Evolutionary conservation across 495 filamentous ascomycete genomes (phyloP), one percentile per base, ranked within the genome.

Genomic region (Aspergillus baeticus): DNA sequence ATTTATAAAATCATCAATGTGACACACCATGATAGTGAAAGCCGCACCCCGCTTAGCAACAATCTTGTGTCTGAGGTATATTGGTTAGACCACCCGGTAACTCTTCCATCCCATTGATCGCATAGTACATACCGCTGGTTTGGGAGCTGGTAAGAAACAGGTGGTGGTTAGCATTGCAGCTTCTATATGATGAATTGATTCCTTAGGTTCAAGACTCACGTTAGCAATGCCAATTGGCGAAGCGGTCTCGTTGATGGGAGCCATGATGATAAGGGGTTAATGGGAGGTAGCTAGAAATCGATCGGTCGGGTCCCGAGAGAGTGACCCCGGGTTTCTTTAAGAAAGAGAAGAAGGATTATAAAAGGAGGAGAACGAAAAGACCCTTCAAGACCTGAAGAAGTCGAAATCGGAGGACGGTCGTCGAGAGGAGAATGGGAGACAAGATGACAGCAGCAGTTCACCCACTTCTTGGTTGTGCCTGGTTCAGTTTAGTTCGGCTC

Each of bases 171-270:
- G 26, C 8, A 31, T 42, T 4, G 36, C 20, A 34, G 10, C 8
- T 22, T 29, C 34, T 5, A 14, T 23, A 10, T 18, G 7, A 4
- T 31, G 13, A 36, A 22, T 41, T 17, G 1, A 33, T 15, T 3
- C 21, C 1, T 15, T 10, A n/a, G 11, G 34, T 37, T 5, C 20
- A 31, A 5, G 2, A 81, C 85, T 76, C 75, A 88, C 85, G 81
- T 98, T 98, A 83, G 94, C 94, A 88, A 98, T 98, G 82, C 93
- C 93, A 89, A 98, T 98, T 67, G 91, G 91, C 69, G 90, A 89
- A 59, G 89, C 87, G 70, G 88, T 89, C 76, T 96, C 92, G 62
- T 84, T 85, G 69, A 87, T 85, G 65, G 85, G 76, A 69, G 87
- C 82, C 89, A 92, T 92, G 72, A 70, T 84, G 77, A 53, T 64